Evolutionary conservation across 1,284 basidiomycete genomes (phyloP).

Genomic region (Fomitopsis schrenkii): DNA sequence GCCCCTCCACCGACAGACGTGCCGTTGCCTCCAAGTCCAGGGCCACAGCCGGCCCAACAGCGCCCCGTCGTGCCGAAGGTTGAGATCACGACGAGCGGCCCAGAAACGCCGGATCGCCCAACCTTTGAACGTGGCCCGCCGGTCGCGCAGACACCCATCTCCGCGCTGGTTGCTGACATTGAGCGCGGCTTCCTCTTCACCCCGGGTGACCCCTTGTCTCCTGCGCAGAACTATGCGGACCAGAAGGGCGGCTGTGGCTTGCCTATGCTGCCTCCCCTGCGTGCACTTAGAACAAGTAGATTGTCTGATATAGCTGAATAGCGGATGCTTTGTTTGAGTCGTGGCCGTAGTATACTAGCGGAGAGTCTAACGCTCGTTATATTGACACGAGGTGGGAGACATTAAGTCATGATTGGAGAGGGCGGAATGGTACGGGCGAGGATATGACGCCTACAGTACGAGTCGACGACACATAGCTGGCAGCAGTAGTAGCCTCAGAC

Average conservation of each 20-base stretch:
- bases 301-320: constrained; percentile 4
- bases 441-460: too few species aligned
- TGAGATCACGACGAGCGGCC: neutral
- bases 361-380: too few species aligned
- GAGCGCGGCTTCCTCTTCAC: constrained; percentile 65
- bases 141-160: constrained; percentile 57
- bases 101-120: constrained; percentile 8
- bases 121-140: neutral
- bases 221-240: neutral
- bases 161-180: constrained; percentile 62
- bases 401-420: too few species aligned
- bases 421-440: too few species aligned
- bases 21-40: constrained; percentile 29
- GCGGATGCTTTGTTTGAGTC: neutral
- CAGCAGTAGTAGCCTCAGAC: too few species aligned
- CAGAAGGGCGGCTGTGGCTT: neutral
- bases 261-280: constrained; percentile 1
- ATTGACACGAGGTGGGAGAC: too few species aligned
- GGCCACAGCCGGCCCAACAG: constrained; percentile 22
- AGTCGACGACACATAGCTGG: too few species aligned
- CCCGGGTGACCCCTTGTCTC: constrained; percentile 12
- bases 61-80: constrained; percentile 20
- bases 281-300: neutral
- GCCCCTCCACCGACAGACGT: constrained; percentile 5
- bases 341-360: neutral